These are phyloP conservation scores for Penicillium cosmopolitanum DNA, from an alignment of 495 filamentous ascomycete genomes.

Conservation along the genomic window DNA sequence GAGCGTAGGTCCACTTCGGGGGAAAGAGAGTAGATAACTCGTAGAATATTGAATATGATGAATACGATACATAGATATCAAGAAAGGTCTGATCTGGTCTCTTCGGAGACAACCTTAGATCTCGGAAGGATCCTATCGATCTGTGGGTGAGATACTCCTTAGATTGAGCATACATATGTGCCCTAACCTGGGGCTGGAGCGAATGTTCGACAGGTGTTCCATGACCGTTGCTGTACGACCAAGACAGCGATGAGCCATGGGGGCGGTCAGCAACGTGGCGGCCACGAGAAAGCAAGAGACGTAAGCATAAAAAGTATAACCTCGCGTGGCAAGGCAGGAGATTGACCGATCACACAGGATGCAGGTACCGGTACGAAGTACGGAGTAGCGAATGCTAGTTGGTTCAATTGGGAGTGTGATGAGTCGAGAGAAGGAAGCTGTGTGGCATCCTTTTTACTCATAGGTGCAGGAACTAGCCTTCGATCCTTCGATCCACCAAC, in stretches of 20 bases:
- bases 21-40: neutral
- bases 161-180: neutral
- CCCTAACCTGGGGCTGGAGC: too few relatives aligned
- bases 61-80: neutral
- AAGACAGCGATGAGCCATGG: slow-evolving; percentile 17
- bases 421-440: neutral
- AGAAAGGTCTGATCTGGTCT: neutral
- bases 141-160: neutral
- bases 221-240: slow-evolving; percentile 20
- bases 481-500: neutral
- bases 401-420: slow-evolving; percentile 10
- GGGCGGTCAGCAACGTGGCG: slow-evolving; percentile 43
- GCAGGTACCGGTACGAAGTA: neutral
- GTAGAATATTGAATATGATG: neutral
- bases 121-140: neutral
- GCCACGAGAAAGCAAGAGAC: slow-evolving; percentile 42
- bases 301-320: slow-evolving; percentile 8
- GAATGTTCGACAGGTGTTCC: slow-evolving; percentile 22
- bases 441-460: neutral
- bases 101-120: neutral
- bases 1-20: neutral
- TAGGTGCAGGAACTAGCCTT: neutral
- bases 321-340: slow-evolving; percentile 15
- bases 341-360: slow-evolving; percentile 21
- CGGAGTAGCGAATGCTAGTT: slow-evolving; percentile 6